Percentiles rank a stretch among this genome's conserved stretches.
Evolutionary conservation across 2,329 filamentous ascomycete species (phyloP).

Genomic region (Sporothrix luriei): DNA sequence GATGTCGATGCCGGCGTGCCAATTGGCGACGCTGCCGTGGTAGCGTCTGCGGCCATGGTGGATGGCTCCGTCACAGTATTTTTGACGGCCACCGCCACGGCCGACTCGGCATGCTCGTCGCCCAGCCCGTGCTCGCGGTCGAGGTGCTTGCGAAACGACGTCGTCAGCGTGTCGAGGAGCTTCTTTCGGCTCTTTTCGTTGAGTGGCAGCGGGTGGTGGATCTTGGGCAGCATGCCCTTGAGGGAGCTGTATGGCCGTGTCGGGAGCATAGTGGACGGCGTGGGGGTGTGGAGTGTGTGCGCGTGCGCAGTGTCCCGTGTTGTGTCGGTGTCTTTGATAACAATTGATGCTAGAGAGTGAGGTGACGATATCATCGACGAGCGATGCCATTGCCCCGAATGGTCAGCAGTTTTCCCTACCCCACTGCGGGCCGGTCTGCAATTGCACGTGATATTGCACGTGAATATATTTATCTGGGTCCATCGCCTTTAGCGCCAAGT

Average conservation of each 20-base stretch:
- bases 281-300: neutral
- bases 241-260: conserved; percentile 46
- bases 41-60: neutral
- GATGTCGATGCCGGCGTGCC: neutral
- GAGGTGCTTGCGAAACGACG: conserved; percentile 61
- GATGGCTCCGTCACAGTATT: neutral
- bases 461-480: neutral
- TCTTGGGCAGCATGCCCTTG: conserved; percentile 48
- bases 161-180: conserved; percentile 59
- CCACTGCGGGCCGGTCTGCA: neutral
- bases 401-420: conserved; percentile 14
- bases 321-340: neutral
- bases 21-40: neutral
- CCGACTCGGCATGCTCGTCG: conserved; percentile 39
- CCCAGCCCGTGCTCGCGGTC: conserved; percentile 59
- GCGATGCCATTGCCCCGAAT: neutral
- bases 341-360: neutral
- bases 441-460: neutral
- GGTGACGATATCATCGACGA: conserved; percentile 6
- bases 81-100: neutral
- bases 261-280: conserved; percentile 40
- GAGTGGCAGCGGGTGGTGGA: conserved; percentile 58
- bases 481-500: neutral
- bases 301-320: neutral
- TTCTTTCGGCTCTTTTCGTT: conserved; percentile 55